Evolutionary conservation across 2,329 filamentous ascomycete genomes (phyloP).

Genomic region (Ophidiomyces ophidiicola): DNA sequence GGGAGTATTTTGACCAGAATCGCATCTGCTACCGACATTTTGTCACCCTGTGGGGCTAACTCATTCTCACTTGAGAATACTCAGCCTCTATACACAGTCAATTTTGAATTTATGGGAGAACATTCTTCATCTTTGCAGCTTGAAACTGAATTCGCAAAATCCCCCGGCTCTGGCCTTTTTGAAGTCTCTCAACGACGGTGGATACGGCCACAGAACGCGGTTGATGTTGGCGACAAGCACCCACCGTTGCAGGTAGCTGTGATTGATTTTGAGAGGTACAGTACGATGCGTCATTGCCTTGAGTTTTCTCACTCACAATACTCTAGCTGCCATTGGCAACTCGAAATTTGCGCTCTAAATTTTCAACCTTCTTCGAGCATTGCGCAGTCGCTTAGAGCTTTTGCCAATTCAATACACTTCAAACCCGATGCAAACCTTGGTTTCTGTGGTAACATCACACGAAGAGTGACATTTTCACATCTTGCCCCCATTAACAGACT

Average conservation of each 20-base stretch:
- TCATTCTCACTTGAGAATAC: conserved; percentile 18
- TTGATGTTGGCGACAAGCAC: conserved; percentile 17
- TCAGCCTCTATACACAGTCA: conserved; percentile 28
- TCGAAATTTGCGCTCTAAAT: conserved; percentile 31
- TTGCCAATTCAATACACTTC: conserved; percentile 24
- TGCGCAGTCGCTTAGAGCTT: conserved; percentile 20
- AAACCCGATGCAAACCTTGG: conserved; percentile 15
- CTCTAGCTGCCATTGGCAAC: conserved; percentile 30
- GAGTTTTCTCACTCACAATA: conserved; percentile 7
- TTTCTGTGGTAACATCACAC: conserved; percentile 20
- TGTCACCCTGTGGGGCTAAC: conserved; percentile 20
- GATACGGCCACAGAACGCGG: conserved; percentile 22
- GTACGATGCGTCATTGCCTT: not conserved
- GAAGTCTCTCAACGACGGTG: conserved; percentile 27
- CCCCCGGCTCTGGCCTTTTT: conserved; percentile 22
- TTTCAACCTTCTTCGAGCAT: conserved; percentile 25
- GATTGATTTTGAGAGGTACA: conserved; percentile 29
- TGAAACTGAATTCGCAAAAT: conserved; percentile 27
- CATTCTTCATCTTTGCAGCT: conserved; percentile 26
- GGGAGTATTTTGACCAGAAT: conserved; percentile 23
- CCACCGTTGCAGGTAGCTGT: conserved; percentile 27
- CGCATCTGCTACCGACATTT: conserved; percentile 21
- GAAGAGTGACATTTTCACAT: conserved; percentile 23
- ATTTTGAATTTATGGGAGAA: conserved; percentile 29
- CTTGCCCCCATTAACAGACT: conserved; percentile 22